Evolutionary conservation across 2,329 filamentous ascomycete genomes (phyloP), one percentile per base, ranked within the genome.

Genomic region (Xylaria sp.): DNA sequence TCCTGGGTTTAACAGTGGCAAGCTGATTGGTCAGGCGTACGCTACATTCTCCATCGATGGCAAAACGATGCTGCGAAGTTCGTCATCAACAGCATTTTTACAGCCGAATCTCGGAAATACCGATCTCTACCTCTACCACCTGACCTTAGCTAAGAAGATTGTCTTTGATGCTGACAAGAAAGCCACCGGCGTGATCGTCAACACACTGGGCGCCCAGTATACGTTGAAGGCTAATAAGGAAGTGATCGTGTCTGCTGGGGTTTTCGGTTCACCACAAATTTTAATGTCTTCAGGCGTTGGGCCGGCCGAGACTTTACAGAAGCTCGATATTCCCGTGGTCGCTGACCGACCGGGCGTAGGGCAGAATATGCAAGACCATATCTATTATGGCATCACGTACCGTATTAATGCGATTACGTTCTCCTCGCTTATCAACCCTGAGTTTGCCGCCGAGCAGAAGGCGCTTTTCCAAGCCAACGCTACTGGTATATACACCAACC

Each of bases 211-310:
- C 54, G 51, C 50, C 14, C 51, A 65, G 14, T 71, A 69, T 47
- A 69, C 59, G 11, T 17, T 71, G n/a, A 69, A 53, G 21, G 69
- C 69, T 12, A 69, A 64, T 21, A 72, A 68, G 27, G 69, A 66
- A 61, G 64, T 69, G n/a, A 71, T 91, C 71, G 82, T 91, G 71
- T 90, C 87, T 77, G 88, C 88, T 42, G 89, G 89, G 74, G 87
- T 89, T 58, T 84, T 91, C 65, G 88, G 91, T 77, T 91, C 89
- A 1, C 88, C 89, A 39, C 85, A 88, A 61, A 72, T 80, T 5
- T 74, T 81, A 1, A 78, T 82, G 72, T 74, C 80, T 3, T 81
- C 79, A 2, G 81, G 81, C 4, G 77, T 83, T 56, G 82, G 82
- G 17, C 74, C 78, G 5, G 68, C 71, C 7, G 71, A 71, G 1